Percentiles rank a stretch among this genome's conserved stretches.
phyloP scores from a whole-genome alignment of 2,329 filamentous ascomycete species.

The Helotiales sp. region DNA sequence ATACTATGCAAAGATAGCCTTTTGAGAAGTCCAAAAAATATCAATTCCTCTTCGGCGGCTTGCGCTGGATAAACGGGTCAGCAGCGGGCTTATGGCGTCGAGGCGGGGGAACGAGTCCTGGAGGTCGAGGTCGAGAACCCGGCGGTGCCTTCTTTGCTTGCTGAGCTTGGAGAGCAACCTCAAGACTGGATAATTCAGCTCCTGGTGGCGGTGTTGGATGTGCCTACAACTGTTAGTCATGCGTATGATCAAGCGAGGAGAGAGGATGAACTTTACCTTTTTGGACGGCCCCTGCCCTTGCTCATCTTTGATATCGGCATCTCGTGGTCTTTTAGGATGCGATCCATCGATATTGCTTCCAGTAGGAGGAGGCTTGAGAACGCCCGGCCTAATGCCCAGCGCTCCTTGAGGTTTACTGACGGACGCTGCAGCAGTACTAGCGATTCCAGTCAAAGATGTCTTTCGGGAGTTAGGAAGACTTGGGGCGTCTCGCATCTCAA shows the following conservation, averaged over 20 bases:
- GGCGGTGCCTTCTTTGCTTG: constrained; percentile 29
- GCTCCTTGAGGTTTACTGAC: constrained; percentile 11
- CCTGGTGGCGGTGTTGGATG: constrained; percentile 6
- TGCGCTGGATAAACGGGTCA: constrained; percentile 39
- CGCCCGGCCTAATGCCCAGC: constrained; percentile 4
- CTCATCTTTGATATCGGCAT: constrained; percentile 26
- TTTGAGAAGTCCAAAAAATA: background rate
- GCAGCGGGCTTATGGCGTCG: constrained; percentile 33
- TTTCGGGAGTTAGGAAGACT: constrained; percentile 19
- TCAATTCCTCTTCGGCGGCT: constrained; percentile 23
- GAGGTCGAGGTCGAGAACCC: constrained; percentile 25
- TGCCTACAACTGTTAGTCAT: constrained; percentile 10
- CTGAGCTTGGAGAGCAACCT: constrained; percentile 32
- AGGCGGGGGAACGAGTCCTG: constrained; percentile 32
- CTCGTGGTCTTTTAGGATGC: constrained; percentile 30
- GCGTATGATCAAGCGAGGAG: background rate
- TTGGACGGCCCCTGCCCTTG: constrained; percentile 20
- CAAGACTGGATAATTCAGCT: constrained; percentile 23
- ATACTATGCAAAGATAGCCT: background rate
- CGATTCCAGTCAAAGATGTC: constrained; percentile 16
- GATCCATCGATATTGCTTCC: background rate
- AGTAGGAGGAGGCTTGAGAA: constrained; percentile 12
- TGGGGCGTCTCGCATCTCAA: constrained; percentile 34
- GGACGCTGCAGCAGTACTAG: background rate
- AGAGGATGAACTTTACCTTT: constrained; percentile 24